Evolutionary conservation across 2,329 filamentous ascomycete genomes (phyloP).

Genomic region (Emmonsiellopsis sp.): DNA sequence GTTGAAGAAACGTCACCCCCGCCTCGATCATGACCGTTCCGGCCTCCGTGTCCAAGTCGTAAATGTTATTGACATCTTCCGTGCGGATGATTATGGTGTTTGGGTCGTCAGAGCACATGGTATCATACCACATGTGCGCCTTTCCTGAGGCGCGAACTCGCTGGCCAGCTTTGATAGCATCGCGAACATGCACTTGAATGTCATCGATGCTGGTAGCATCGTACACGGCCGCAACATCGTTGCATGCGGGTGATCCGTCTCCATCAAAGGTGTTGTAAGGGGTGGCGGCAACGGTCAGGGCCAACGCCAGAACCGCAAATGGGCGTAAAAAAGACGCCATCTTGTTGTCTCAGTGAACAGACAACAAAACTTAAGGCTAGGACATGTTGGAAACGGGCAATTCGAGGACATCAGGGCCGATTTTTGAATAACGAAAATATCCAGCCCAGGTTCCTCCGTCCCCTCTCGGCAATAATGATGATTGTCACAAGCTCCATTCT

Average conservation of each 20-base stretch:
- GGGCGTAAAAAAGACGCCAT: neutral
- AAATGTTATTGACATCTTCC: constrained; percentile 23
- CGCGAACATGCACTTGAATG: constrained; percentile 33
- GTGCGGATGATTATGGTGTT: constrained; percentile 33
- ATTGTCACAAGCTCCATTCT: neutral
- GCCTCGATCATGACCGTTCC: constrained; percentile 42
- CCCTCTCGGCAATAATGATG: neutral
- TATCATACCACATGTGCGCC: constrained; percentile 47
- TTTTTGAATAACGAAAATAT: neutral
- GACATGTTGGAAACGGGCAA: neutral
- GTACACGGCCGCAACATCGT: constrained; percentile 37
- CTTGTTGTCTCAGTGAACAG: neutral
- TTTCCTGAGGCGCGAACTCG: constrained; percentile 41
- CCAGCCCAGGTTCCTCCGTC: neutral
- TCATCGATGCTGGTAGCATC: constrained; percentile 39
- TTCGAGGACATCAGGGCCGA: neutral
- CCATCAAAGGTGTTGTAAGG: constrained; percentile 45
- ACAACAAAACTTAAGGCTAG: neutral
- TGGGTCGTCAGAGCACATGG: constrained; percentile 42
- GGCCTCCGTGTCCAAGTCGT: constrained; percentile 33
- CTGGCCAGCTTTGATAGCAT: constrained; percentile 29
- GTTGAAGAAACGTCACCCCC: constrained; percentile 43
- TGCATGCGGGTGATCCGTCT: constrained; percentile 38
- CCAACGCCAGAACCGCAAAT: neutral
- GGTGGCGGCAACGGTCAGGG: neutral